Percentiles rank a stretch among this genome's conserved stretches.
Conservation (phyloP, 2,329 filamentous ascomycete genomes). For the Penicillium sp. region DNA sequence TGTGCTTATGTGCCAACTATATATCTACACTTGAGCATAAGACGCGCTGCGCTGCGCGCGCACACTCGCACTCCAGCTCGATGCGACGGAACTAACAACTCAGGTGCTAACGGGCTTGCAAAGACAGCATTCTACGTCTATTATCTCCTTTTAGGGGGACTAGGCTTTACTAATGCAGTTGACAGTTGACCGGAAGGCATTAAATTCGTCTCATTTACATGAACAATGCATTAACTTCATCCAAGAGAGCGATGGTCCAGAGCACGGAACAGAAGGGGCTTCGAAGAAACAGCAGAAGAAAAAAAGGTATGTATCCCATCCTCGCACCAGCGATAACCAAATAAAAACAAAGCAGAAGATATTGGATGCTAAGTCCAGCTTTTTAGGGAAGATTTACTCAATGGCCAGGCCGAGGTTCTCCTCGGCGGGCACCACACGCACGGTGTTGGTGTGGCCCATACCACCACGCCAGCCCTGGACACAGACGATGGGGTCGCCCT, state of each 20-base stretch:
- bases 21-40: not conserved
- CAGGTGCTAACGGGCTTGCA: not conserved
- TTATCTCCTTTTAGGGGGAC: conserved; percentile 2
- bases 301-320: conserved; percentile 25
- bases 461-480: conserved; percentile 68
- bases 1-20: not conserved
- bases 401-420: conserved; percentile 41
- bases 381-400: conserved; percentile 28
- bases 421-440: conserved; percentile 51
- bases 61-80: not conserved
- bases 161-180: conserved; percentile 7
- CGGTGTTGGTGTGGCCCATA: conserved; percentile 67
- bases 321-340: conserved; percentile 22
- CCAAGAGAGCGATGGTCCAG: conserved; percentile 22
- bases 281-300: conserved; percentile 10
- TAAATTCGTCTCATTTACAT: conserved; percentile 31
- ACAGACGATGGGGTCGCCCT: conserved; percentile 69
- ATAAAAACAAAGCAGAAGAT: conserved; percentile 2
- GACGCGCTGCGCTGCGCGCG: conserved; percentile 1
- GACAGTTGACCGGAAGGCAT: conserved; percentile 12
- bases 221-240: conserved; percentile 30
- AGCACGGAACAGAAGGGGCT: conserved; percentile 20
- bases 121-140: conserved; percentile 7
- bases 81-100: not conserved
- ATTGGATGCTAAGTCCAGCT: conserved; percentile 8